Percentiles rank a stretch among this genome's conserved stretches.
Conservation (phyloP, 164 flowering plant genomes). For the Umbilicus rupestris region DNA sequence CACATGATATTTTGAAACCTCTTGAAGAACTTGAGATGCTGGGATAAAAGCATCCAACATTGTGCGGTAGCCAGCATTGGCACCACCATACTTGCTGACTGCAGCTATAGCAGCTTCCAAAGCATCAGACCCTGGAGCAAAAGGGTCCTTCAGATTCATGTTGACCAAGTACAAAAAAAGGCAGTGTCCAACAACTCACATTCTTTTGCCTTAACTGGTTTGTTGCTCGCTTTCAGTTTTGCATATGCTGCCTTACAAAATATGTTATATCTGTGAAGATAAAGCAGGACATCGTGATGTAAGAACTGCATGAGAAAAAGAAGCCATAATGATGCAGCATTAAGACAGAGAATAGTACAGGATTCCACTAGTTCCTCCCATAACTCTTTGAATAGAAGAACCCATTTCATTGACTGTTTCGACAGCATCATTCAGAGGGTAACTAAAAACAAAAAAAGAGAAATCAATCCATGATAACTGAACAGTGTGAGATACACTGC, state of each 20-base stretch:
- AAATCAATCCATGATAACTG: background rate
- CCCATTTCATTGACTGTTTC: conserved; percentile 84
- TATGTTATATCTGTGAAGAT: conserved; percentile 54
- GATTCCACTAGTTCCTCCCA: conserved; percentile 99
- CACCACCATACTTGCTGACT: conserved; percentile 91
- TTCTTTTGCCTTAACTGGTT: conserved; percentile 35
- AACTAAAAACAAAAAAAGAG: conserved; percentile 37
- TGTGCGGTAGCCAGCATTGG: conserved; percentile 79
- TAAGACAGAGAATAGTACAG: conserved; percentile 30
- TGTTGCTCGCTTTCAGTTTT: conserved; percentile 35
- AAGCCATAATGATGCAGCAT: conserved; percentile 7
- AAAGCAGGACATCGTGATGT: background rate
- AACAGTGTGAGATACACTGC: too few relatives aligned
- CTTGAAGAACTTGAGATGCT: conserved; percentile 56
- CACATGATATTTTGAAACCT: conserved; percentile 28
- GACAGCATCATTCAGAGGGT: conserved; percentile 88
- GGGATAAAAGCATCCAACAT: conserved; percentile 92
- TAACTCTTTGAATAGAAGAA: conserved; percentile 66
- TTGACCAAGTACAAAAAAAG: conserved; percentile 1
- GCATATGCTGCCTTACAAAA: conserved; percentile 82
- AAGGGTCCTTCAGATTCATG: conserved; percentile 10
- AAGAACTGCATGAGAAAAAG: background rate
- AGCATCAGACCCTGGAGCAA: conserved; percentile 77
- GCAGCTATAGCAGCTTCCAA: conserved; percentile 75
- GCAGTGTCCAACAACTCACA: conserved; percentile 43